Evolutionary conservation across 371 early-diverging fungal species (phyloP).

Genomic region (Apophysomyces trapeziformis): DNA sequence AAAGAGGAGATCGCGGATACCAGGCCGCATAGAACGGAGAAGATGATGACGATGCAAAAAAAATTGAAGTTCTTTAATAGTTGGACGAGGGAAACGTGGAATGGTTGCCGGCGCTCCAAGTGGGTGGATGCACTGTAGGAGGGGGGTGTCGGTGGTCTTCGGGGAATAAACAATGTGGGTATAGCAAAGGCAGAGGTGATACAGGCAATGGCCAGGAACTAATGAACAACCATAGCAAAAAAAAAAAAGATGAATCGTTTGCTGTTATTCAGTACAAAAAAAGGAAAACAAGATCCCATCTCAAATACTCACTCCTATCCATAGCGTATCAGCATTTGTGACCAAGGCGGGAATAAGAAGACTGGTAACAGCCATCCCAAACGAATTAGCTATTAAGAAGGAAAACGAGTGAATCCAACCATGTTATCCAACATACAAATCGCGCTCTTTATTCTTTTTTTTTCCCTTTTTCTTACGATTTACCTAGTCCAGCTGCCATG

Average conservation of each 20-base stretch:
- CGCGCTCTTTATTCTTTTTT: no score
- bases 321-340: conserved; percentile 20
- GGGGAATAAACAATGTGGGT: conserved; percentile 56
- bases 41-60: conserved; percentile 56
- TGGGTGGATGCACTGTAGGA: conserved; percentile 44
- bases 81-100: conserved; percentile 46
- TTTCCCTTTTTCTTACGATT: no score
- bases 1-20: conserved; percentile 67
- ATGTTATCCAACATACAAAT: conserved; percentile 11
- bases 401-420: neutral
- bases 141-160: conserved; percentile 62
- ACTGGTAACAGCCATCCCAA: conserved; percentile 53
- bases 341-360: conserved; percentile 45
- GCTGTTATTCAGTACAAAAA: no score
- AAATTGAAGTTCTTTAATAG: conserved; percentile 61
- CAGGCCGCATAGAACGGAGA: conserved; percentile 65
- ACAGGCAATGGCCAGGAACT: conserved; percentile 49
- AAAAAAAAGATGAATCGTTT: neutral
- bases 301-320: conserved; percentile 30
- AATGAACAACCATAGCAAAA: neutral
- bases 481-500: conserved; percentile 48
- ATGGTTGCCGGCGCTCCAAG: conserved; percentile 36
- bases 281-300: no score
- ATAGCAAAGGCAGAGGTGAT: conserved; percentile 47
- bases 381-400: conserved; percentile 38